These are phyloP conservation scores for Rhodotorula sp. DNA, from an alignment of 1,284 basidiomycete genomes.

Conservation along the genomic window DNA sequence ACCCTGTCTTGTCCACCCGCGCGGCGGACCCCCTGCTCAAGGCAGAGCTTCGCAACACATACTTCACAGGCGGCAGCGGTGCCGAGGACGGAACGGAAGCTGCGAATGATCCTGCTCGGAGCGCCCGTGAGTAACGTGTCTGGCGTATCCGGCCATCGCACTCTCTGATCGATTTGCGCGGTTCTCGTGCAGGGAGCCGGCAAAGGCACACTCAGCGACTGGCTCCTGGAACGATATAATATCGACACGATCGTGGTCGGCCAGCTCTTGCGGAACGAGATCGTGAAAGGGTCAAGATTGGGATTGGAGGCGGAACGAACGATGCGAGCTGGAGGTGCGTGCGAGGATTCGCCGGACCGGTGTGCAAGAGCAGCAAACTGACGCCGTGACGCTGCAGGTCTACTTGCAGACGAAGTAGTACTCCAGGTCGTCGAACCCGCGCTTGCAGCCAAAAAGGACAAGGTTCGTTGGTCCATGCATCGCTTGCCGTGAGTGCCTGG, in stretches of 20 bases:
- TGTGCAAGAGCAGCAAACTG: not conserved
- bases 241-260: conserved; percentile 72
- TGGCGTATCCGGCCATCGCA: no score
- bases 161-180: not conserved
- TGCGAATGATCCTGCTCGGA: conserved; percentile 41
- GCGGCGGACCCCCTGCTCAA: not conserved
- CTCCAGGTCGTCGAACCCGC: conserved; percentile 70
- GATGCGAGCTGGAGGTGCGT: conserved; percentile 64
- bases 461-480: conserved; percentile 25
- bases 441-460: conserved; percentile 66
- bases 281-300: conserved; percentile 68
- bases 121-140: conserved; percentile 23
- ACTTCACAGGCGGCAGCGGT: not conserved
- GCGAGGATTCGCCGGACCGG: no score
- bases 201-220: conserved; percentile 67
- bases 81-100: not conserved
- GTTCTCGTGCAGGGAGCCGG: conserved; percentile 43
- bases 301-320: conserved; percentile 71
- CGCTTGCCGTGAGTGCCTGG: no score
- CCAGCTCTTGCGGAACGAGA: conserved; percentile 75
- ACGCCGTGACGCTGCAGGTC: conserved; percentile 44
- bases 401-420: conserved; percentile 76
- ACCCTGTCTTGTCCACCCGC: not conserved
- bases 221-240: conserved; percentile 62
- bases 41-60: not conserved